Evolutionary conservation across 345 rosid species (phyloP), one percentile per base, ranked within the genome.

Genomic region (Linum tenue): DNA sequence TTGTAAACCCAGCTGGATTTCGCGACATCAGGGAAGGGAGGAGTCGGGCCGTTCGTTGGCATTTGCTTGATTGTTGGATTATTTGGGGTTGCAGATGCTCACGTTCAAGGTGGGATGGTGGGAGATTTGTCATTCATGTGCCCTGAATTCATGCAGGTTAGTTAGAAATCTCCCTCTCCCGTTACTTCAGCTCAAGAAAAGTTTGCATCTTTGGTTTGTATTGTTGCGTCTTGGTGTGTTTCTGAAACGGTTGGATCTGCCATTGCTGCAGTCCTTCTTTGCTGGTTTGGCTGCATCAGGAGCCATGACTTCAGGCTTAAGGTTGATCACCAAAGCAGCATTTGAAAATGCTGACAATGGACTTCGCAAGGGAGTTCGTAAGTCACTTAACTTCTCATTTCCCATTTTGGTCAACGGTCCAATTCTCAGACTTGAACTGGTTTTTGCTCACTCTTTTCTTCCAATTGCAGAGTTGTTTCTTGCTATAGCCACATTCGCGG

Each of bases 251-350:
- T 43, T 43, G 9, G 50, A 43, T 43, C 31, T 22, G 31, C 31
- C 31, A 22, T 22, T 22, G 31, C 14, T 75, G 66, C 78, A 91
- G 99, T 95, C 96, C 4, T 95, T 81, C 74, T 71, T 84, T 35
- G 97, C 79, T n/a, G 96, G 97, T 58, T 51, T 91, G 77, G 97
- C 99, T 67, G 94, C 90, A 56, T 76, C 97, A 4, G 97, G 97
- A 39, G 87, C 86, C 57, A 60, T 94, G 56, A 87, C 96, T 5
- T 90, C 99, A 35, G 90, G 73, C 7, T 71, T 91, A 74, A 83
- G 99, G 76, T 76, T 87, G 56, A 38, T 91, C 35, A 87, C 92
- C 40, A 86, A 81, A 79, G 96, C 92, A 53, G 89, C 83, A 6
- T 89, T 91, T 38, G 90, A 95, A 3, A 84, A 81, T 31, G 69